phyloP scores from a whole-genome alignment of 305 asterid species.

The Euphrasia arctica region DNA sequence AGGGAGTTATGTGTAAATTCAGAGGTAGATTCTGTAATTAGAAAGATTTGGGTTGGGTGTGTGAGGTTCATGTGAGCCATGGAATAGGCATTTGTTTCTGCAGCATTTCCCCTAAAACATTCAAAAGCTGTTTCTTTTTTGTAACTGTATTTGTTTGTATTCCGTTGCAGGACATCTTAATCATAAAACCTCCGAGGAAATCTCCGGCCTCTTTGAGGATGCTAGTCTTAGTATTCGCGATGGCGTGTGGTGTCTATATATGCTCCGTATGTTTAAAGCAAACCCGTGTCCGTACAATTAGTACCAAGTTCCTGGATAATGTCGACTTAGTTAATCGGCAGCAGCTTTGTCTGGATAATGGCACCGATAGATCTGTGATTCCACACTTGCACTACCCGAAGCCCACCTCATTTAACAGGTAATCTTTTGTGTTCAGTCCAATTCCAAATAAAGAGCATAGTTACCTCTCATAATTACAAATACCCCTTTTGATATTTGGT shows the following conservation, averaged over 20 bases:
- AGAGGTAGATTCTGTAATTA: neutral
- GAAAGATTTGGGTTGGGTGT: neutral
- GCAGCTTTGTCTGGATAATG: slow-evolving; percentile 31
- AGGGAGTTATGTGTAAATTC: neutral
- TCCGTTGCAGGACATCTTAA: slow-evolving; percentile 51
- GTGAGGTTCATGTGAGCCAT: neutral
- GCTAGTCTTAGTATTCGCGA: slow-evolving; percentile 55
- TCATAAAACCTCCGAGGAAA: slow-evolving; percentile 71
- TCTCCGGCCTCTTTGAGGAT: slow-evolving; percentile 64
- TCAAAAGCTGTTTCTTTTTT: neutral
- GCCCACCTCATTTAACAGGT: slow-evolving; percentile 74
- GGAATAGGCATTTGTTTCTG: too few species aligned
- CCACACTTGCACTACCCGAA: slow-evolving; percentile 74
- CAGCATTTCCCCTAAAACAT: too few species aligned
- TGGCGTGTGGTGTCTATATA: slow-evolving; percentile 70
- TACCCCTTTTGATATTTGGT: too few species aligned
- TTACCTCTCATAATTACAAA: too few species aligned
- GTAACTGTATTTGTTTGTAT: neutral
- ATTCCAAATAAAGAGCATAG: too few species aligned
- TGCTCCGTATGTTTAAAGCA: slow-evolving; percentile 76
- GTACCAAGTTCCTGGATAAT: slow-evolving; percentile 29
- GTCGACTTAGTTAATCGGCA: slow-evolving; percentile 34
- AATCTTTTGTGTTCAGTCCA: neutral
- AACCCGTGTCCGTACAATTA: slow-evolving; percentile 33
- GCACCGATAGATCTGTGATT: slow-evolving; percentile 46